Evolutionary conservation across 116 monocot genomes (phyloP).

Genomic region (Posidonia oceanica): DNA sequence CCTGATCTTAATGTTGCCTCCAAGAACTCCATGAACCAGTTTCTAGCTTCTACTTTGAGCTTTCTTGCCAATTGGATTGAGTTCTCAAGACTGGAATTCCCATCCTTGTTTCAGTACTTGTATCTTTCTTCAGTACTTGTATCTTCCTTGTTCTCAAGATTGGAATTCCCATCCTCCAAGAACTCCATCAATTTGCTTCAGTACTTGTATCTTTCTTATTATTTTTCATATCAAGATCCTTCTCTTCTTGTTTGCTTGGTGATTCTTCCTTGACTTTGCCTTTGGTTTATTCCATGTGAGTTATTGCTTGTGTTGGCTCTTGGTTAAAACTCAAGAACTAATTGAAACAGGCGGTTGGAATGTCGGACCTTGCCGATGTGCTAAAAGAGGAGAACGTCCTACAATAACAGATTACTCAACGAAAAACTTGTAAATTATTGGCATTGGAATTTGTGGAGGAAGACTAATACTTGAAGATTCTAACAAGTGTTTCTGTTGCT

Average conservation of each 20-base stretch:
- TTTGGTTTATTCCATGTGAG: slow-evolving; percentile 51
- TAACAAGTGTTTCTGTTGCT: slow-evolving; percentile 54
- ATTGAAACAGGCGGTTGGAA: slow-evolving; percentile 51
- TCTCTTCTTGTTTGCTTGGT: neutral
- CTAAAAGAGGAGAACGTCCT: slow-evolving; percentile 67
- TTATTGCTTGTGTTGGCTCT: slow-evolving; percentile 46
- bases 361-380: slow-evolving; percentile 31
- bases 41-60: slow-evolving; percentile 50
- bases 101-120: slow-evolving; percentile 7
- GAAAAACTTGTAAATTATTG: too few relatives aligned
- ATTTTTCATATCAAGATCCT: neutral
- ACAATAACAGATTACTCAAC: neutral
- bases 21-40: slow-evolving; percentile 89
- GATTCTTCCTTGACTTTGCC: slow-evolving; percentile 20
- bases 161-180: neutral
- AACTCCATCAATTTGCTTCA: slow-evolving; percentile 1
- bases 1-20: slow-evolving; percentile 54
- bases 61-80: slow-evolving; percentile 55
- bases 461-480: slow-evolving; percentile 72
- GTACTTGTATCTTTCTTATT: too few relatives aligned
- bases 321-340: slow-evolving; percentile 68
- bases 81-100: slow-evolving; percentile 11
- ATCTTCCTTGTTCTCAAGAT: slow-evolving; percentile 1
- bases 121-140: neutral
- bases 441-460: neutral